These are phyloP conservation scores for Vigna trinervia DNA, from an alignment of 306 rosid genomes.

Conservation along the genomic window DNA sequence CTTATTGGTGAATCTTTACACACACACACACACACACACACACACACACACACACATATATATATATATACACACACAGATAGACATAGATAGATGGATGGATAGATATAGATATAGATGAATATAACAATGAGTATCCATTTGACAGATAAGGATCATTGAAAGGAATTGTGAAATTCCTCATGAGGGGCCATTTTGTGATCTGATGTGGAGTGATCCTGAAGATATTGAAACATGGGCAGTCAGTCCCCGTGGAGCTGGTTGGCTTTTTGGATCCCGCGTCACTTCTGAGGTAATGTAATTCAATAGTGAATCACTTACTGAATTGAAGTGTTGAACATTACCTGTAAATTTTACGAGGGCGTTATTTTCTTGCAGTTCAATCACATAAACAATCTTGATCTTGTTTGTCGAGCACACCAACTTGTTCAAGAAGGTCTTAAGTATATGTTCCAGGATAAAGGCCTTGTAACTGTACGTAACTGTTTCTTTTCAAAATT, in stretches of 20 bases:
- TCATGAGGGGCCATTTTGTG: slow-evolving; percentile 97
- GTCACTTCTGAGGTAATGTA: slow-evolving; percentile 85
- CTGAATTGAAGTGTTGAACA: background rate
- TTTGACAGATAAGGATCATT: slow-evolving; percentile 75
- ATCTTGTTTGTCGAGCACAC: slow-evolving; percentile 98
- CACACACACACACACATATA: too few relatives aligned
- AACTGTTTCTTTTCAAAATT: slow-evolving; percentile 29
- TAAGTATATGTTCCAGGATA: slow-evolving; percentile 99
- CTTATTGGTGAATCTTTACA: background rate
- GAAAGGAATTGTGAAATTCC: slow-evolving; percentile 98
- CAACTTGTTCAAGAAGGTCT: slow-evolving; percentile 99
- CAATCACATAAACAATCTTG: slow-evolving; percentile 94
- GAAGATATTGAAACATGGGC: slow-evolving; percentile 99
- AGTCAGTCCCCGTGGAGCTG: slow-evolving; percentile 97
- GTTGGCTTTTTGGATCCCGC: slow-evolving; percentile 97
- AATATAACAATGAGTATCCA: background rate
- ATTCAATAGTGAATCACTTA: slow-evolving; percentile 34
- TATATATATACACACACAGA: too few relatives aligned
- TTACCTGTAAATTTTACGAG: slow-evolving; percentile 34
- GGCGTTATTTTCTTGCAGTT: slow-evolving; percentile 61
- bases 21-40: too few relatives aligned
- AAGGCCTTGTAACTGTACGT: slow-evolving; percentile 94
- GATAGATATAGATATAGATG: too few relatives aligned
- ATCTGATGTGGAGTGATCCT: slow-evolving; percentile 98
- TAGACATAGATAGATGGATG: too few relatives aligned